phyloP scores from a whole-genome alignment of 305 asterid genomes.

The Fraxinus baroniana region DNA sequence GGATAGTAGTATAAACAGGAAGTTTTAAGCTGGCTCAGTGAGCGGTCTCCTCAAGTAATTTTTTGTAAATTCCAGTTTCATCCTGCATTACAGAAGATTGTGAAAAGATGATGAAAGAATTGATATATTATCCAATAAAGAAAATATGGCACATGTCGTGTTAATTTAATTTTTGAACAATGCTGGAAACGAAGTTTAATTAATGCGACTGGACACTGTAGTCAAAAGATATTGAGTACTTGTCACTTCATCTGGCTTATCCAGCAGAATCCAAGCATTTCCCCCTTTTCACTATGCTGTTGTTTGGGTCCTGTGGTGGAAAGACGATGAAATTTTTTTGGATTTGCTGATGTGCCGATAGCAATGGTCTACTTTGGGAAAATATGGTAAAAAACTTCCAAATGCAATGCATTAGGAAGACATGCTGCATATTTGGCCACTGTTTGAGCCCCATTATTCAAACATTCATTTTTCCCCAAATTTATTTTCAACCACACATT shows the following conservation, averaged over 20 bases:
- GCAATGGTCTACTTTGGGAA: neutral
- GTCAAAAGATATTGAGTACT: neutral
- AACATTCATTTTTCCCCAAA: no score
- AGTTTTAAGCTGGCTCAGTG: conserved; percentile 51
- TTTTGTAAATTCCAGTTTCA: conserved; percentile 58
- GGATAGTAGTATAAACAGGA: conserved; percentile 42
- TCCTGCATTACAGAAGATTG: conserved; percentile 32
- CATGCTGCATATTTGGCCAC: neutral
- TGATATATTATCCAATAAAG: neutral
- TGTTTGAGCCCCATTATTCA: neutral
- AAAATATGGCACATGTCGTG: neutral
- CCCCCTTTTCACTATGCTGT: neutral
- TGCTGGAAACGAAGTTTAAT: neutral
- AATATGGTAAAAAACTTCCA: neutral
- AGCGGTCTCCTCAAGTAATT: conserved; percentile 53
- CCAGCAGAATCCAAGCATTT: neutral
- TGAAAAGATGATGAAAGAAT: neutral
- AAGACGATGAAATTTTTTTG: neutral
- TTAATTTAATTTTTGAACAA: neutral
- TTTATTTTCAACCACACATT: no score
- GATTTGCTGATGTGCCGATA: neutral
- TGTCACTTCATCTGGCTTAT: neutral
- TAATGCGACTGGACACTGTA: neutral
- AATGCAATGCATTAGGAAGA: neutral
- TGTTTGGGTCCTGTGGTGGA: neutral